Evolutionary conservation across 2,329 filamentous ascomycete species (phyloP), one percentile per base, ranked within the genome.

Genomic region (Colletotrichum tamarilloi): DNA sequence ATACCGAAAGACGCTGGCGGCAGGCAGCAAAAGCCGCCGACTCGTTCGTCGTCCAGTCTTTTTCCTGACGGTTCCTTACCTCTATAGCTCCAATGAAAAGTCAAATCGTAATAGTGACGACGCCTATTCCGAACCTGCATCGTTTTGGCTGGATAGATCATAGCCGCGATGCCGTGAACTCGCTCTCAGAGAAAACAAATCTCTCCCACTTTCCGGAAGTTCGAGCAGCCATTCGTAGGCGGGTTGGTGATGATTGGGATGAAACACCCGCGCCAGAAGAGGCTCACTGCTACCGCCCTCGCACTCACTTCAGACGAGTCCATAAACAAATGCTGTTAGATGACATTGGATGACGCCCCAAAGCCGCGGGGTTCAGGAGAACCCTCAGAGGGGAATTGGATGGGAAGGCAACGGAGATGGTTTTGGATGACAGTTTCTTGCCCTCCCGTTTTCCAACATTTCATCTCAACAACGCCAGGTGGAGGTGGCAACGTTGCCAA

Each of bases 251-350:
- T 30, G 57, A 60, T 52, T 67, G 63, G 49, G 66, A 69, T 69
- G 69, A 66, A 71, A 71, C 67, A 35, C 22, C 56, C n/a, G 42
- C 32, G 32, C 9, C 55, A 46, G 57, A 28, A 70, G 57, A 42
- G 65, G 60, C 59, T 16, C 42, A 53, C 35, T 56, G 42, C 67
- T 38, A 52, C 65, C 12, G 46, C 55, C 35, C n/a, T 65, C 67
- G 62, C 60, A 66, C 19, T 52, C 32, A 71, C 59, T 71, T 73
- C 71, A 71, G 71, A 71, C 30, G 71, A 52, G 56, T 38, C 56
- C 46, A 58, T 65, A 58, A 24, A 42, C 60, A 62, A 62, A 22
- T 26, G 46, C 62, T 49, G 60, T 69, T 46, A 67, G 64, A 67
- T 62, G 57, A 74, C 38, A 69, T 69, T 65, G 60, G 73, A 73